These are phyloP conservation scores for Pseudotulostoma volvatum DNA, from an alignment of 495 filamentous ascomycete species.

Conservation along the genomic window DNA sequence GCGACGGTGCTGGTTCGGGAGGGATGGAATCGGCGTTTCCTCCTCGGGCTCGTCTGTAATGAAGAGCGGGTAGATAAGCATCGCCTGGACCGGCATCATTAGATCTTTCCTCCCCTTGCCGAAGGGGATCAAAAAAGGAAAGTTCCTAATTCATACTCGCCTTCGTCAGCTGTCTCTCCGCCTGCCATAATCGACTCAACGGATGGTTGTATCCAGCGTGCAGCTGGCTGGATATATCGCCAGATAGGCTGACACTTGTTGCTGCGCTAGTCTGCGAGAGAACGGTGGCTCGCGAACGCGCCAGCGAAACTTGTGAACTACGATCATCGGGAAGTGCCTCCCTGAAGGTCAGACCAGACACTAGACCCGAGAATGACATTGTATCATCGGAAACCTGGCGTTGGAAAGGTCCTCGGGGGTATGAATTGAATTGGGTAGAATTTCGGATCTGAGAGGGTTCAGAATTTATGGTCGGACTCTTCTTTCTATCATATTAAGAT, in stretches of 20 bases:
- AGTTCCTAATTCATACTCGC: slow-evolving; percentile 23
- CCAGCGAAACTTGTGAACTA: slow-evolving; percentile 55
- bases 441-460: too few relatives aligned
- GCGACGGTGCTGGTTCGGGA: slow-evolving; percentile 74
- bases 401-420: too few relatives aligned
- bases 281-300: slow-evolving; percentile 47
- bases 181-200: slow-evolving; percentile 81
- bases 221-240: slow-evolving; percentile 86
- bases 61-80: slow-evolving; percentile 96
- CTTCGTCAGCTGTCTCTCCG: slow-evolving; percentile 93
- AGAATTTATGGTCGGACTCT: too few relatives aligned
- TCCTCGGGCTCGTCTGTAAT: slow-evolving; percentile 88
- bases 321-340: slow-evolving; percentile 39
- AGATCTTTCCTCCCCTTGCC: neutral
- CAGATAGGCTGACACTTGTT: slow-evolving; percentile 85
- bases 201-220: slow-evolving; percentile 93
- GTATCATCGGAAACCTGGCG: too few relatives aligned
- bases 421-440: too few relatives aligned
- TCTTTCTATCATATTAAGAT: too few relatives aligned
- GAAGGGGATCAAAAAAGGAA: neutral
- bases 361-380: slow-evolving; percentile 64
- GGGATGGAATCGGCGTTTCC: slow-evolving; percentile 73
- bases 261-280: slow-evolving; percentile 79
- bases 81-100: slow-evolving; percentile 41
- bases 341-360: slow-evolving; percentile 67